Conservation (phyloP, 192 early-diverging fungal species). For the Haplosporangium gracile region DNA sequence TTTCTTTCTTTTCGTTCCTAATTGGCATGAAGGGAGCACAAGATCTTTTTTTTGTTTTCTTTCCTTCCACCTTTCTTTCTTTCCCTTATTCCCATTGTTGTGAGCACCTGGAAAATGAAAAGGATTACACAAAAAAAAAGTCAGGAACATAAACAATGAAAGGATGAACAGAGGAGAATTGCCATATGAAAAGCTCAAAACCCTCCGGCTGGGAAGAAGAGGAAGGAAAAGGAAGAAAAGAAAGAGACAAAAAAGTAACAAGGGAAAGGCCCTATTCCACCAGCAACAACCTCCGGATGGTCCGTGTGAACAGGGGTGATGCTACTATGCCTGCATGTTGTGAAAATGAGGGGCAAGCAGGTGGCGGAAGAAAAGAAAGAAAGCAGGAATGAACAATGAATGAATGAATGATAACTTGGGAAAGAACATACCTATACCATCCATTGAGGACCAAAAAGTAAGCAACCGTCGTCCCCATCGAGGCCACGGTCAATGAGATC, state of each 20-base stretch:
- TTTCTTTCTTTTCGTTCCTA: no score
- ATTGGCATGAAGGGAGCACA: no score
- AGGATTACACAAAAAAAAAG: neutral
- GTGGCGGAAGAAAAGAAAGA: neutral
- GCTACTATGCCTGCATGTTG: neutral
- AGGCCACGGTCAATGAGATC: conserved; percentile 64
- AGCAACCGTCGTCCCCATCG: conserved; percentile 71
- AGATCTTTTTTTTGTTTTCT: no score
- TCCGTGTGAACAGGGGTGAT: neutral
- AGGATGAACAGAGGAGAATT: neutral
- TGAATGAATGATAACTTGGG: no score
- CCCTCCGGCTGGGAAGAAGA: neutral
- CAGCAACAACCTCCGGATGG: neutral
- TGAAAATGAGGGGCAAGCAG: neutral
- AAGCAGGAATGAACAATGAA: neutral
- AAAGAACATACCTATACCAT: conserved; percentile 66
- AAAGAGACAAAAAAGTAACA: neutral
- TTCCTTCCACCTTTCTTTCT: no score
- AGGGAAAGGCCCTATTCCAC: neutral
- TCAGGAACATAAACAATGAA: neutral
- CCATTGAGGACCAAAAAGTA: conserved; percentile 70
- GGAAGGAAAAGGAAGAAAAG: neutral
- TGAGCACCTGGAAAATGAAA: neutral
- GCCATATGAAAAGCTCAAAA: conserved; percentile 1
- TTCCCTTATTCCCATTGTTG: neutral